These are phyloP conservation scores for Cinnamomum chago DNA, from an alignment of 164 flowering plant species.

Conservation along the genomic window DNA sequence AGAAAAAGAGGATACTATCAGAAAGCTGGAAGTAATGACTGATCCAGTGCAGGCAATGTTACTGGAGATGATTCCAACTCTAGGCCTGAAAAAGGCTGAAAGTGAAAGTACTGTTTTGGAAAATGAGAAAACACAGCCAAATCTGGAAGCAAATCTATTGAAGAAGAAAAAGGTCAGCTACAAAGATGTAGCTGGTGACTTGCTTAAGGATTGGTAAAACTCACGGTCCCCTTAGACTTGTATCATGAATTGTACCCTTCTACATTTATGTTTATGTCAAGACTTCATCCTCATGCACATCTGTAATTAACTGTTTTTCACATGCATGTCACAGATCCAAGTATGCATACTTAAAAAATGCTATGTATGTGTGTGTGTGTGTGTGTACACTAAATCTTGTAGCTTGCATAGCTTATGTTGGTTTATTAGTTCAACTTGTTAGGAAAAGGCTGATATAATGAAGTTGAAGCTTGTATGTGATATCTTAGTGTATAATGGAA, in stretches of 20 bases:
- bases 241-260: neutral
- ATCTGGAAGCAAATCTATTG: slow-evolving; percentile 24
- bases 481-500: too few relatives aligned
- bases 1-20: slow-evolving; percentile 10
- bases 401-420: neutral
- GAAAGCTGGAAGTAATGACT: slow-evolving; percentile 36
- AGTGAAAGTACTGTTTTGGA: slow-evolving; percentile 9
- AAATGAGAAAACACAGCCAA: slow-evolving; percentile 21
- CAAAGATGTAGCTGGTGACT: slow-evolving; percentile 67
- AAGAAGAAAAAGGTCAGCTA: slow-evolving; percentile 95
- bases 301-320: neutral
- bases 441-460: too few relatives aligned
- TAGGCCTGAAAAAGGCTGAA: slow-evolving; percentile 37
- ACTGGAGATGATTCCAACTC: slow-evolving; percentile 73
- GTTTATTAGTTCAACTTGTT: neutral
- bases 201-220: slow-evolving; percentile 74
- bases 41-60: slow-evolving; percentile 85
- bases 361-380: too few relatives aligned
- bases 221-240: neutral
- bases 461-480: too few relatives aligned
- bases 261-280: neutral
- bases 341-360: too few relatives aligned
- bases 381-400: neutral
- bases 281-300: neutral
- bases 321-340: neutral